Conservation (phyloP, 2,329 filamentous ascomycete genomes). For the Clonostachys chloroleuca region DNA sequence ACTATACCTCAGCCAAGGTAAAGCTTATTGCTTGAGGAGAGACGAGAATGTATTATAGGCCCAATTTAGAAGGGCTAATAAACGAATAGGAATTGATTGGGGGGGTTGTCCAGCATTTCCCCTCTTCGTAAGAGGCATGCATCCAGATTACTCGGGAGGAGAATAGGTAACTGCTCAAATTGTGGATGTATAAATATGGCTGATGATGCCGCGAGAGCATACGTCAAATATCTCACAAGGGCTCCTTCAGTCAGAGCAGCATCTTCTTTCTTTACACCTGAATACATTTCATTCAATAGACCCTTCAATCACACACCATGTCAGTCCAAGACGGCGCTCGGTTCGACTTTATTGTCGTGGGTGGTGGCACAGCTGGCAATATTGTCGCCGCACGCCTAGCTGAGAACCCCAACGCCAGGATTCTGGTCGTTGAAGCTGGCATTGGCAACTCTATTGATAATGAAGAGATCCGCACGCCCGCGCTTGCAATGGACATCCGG, state of each 20-base stretch:
- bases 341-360: conserved; percentile 22
- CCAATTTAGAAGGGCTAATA: neutral
- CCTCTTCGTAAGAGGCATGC: no score
- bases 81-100: neutral
- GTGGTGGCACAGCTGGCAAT: conserved; percentile 27
- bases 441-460: conserved; percentile 40
- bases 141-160: no score
- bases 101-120: neutral
- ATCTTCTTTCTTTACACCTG: neutral
- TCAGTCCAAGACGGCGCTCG: conserved; percentile 1
- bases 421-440: conserved; percentile 44
- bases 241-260: neutral
- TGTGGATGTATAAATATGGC: no score
- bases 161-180: no score
- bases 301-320: neutral
- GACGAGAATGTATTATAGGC: neutral
- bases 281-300: neutral
- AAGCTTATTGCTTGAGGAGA: neutral
- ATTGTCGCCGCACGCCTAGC: conserved; percentile 28
- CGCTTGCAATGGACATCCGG: conserved; percentile 46
- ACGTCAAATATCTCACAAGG: no score
- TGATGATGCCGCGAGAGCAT: no score
- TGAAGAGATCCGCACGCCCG: conserved; percentile 47
- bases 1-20: neutral
- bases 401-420: conserved; percentile 26